These are phyloP conservation scores for Candida maesae DNA, from an alignment of 805 yeast genomes.

Conservation along the genomic window DNA sequence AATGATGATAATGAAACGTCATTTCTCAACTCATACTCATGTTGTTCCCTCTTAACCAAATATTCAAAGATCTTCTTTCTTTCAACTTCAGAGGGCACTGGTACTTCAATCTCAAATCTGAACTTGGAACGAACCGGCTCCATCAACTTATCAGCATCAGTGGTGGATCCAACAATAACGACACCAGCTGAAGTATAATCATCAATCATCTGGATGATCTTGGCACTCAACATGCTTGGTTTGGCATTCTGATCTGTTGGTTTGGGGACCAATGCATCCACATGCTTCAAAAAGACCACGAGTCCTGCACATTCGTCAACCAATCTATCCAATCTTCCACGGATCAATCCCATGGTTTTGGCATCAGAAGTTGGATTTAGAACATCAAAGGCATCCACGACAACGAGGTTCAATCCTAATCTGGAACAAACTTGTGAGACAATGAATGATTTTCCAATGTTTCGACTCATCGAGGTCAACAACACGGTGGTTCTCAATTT, in stretches of 20 bases:
- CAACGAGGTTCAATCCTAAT: slow-evolving; percentile 63
- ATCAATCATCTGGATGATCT: slow-evolving; percentile 52
- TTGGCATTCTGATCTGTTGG: slow-evolving; percentile 49
- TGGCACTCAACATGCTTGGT: slow-evolving; percentile 36
- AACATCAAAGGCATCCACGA: slow-evolving; percentile 65
- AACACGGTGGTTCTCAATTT: slow-evolving; percentile 58
- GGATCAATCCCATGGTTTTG: slow-evolving; percentile 72
- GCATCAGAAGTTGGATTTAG: slow-evolving; percentile 67
- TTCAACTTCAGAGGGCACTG: slow-evolving; percentile 78
- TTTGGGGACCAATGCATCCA: slow-evolving; percentile 70
- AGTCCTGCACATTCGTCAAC: slow-evolving; percentile 42
- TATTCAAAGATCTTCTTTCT: slow-evolving; percentile 58
- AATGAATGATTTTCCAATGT: slow-evolving; percentile 73
- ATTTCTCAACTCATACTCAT: slow-evolving; percentile 29
- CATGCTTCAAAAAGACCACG: slow-evolving; percentile 61
- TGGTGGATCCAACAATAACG: slow-evolving; percentile 61
- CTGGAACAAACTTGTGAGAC: slow-evolving; percentile 51
- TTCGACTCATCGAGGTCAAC: slow-evolving; percentile 65
- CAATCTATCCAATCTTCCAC: slow-evolving; percentile 71
- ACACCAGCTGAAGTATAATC: slow-evolving; percentile 44
- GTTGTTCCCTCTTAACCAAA: slow-evolving; percentile 35
- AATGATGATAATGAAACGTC: slow-evolving; percentile 56
- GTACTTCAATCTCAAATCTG: slow-evolving; percentile 71
- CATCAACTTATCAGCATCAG: slow-evolving; percentile 65
- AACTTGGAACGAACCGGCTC: slow-evolving; percentile 62